Evolutionary conservation across 2,329 filamentous ascomycete genomes (phyloP).

Genomic region (Apiospora hydei): DNA sequence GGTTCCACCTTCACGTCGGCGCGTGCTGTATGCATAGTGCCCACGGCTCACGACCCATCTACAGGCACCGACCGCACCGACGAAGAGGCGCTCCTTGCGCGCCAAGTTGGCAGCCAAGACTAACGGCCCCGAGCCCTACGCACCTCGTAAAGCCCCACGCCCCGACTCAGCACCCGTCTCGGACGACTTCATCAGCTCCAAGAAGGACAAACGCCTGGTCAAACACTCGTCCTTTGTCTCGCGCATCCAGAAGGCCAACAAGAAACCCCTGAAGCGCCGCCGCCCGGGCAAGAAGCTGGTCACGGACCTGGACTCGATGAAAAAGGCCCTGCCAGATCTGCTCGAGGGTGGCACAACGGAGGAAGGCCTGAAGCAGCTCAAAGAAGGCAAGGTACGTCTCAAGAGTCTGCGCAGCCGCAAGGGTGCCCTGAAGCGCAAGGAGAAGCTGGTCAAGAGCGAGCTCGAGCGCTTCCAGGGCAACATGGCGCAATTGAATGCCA

Average conservation of each 20-base stretch:
- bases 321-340: constrained; percentile 77
- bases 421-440: constrained; percentile 84
- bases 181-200: constrained; percentile 72
- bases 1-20: too few species aligned
- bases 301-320: constrained; percentile 76
- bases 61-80: constrained; percentile 52
- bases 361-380: constrained; percentile 47
- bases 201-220: constrained; percentile 83
- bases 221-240: constrained; percentile 83
- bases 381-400: constrained; percentile 71
- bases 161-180: constrained; percentile 54
- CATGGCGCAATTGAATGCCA: constrained; percentile 73
- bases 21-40: not conserved
- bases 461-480: constrained; percentile 85
- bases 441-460: constrained; percentile 80
- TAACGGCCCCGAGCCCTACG: constrained; percentile 52
- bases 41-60: not conserved
- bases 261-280: constrained; percentile 67
- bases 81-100: constrained; percentile 64
- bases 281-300: constrained; percentile 80
- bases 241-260: constrained; percentile 70
- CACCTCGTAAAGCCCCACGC: constrained; percentile 61
- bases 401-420: constrained; percentile 77
- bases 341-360: constrained; percentile 56
- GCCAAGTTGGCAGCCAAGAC: constrained; percentile 61